These are phyloP conservation scores for Knoxia roxburghii DNA, from an alignment of 257 asterid species.

Conservation along the genomic window DNA sequence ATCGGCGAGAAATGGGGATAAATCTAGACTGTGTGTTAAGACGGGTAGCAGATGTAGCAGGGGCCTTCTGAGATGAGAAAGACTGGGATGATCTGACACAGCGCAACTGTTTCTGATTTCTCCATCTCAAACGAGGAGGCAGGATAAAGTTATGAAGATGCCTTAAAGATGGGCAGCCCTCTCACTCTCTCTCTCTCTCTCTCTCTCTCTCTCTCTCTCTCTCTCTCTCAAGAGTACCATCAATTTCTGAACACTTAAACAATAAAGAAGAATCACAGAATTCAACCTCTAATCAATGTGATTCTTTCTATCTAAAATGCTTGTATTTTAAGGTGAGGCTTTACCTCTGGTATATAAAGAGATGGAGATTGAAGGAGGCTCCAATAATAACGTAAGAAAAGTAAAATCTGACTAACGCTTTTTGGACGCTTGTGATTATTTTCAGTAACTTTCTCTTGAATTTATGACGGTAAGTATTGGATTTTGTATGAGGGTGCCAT, in stretches of 20 bases:
- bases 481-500: background rate
- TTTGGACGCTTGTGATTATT: background rate
- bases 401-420: background rate
- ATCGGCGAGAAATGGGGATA: too few species aligned
- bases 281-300: background rate
- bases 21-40: too few species aligned
- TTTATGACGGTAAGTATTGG: background rate
- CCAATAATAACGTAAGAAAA: background rate
- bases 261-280: background rate
- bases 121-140: conserved; percentile 13
- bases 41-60: background rate
- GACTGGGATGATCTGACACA: background rate
- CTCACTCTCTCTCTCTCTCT: too few species aligned
- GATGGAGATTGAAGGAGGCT: background rate
- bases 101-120: conserved; percentile 6
- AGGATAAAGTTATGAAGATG: conserved; percentile 20
- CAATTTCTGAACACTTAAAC: background rate
- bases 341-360: background rate
- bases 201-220: too few species aligned
- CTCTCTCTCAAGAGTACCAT: conserved; percentile 5
- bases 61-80: background rate
- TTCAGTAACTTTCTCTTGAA: background rate
- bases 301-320: background rate
- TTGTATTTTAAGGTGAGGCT: background rate
- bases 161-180: background rate